These are phyloP conservation scores for Nitzschia sp. DNA, from an alignment of 108 stramenopile species.

Conservation along the genomic window DNA sequence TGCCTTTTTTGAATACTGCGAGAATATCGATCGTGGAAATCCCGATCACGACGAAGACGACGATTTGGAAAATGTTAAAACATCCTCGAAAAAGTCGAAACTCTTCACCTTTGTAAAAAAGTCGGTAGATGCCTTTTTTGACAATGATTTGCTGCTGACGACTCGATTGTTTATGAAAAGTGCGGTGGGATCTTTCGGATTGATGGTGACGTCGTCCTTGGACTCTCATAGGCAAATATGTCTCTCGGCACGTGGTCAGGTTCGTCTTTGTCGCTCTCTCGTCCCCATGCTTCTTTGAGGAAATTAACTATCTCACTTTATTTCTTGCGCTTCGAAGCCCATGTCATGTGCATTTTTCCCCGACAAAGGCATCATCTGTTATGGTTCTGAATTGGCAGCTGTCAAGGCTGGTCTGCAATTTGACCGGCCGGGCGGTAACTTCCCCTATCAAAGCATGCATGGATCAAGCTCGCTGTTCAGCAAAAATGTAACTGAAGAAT, in stretches of 20 bases:
- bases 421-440: slow-evolving; percentile 20
- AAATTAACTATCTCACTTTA: too few relatives aligned
- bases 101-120: background rate
- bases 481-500: slow-evolving; percentile 45
- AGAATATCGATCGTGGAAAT: too few relatives aligned
- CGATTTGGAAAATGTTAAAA: background rate
- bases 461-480: background rate
- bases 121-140: slow-evolving; percentile 74
- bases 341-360: too few relatives aligned
- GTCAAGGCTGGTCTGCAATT: slow-evolving; percentile 68
- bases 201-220: slow-evolving; percentile 58
- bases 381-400: slow-evolving; percentile 81
- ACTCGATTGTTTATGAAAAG: slow-evolving; percentile 59
- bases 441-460: background rate
- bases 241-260: slow-evolving; percentile 82
- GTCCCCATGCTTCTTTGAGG: too few relatives aligned
- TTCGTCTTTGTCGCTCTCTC: slow-evolving; percentile 14
- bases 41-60: background rate
- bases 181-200: slow-evolving; percentile 79
- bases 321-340: too few relatives aligned
- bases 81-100: background rate
- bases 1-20: background rate
- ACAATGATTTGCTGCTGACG: slow-evolving; percentile 72
- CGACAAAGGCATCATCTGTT: slow-evolving; percentile 70
- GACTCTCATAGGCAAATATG: slow-evolving; percentile 79